phyloP scores from a whole-genome alignment of 306 rosid species.

The Malus orientalis region DNA sequence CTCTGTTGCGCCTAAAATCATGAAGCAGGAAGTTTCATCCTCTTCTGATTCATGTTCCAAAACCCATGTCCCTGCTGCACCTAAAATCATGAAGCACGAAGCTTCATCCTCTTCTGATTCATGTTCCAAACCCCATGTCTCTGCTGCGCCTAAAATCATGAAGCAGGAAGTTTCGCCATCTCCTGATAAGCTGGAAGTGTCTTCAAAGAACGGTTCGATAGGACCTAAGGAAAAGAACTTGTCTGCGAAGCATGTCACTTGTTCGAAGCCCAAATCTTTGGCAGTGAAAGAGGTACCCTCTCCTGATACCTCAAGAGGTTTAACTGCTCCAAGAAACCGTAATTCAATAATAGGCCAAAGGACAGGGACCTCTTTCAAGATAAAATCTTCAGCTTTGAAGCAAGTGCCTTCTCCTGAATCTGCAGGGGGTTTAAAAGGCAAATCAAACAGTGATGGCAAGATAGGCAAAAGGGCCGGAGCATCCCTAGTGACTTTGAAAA shows the following conservation, averaged over 20 bases:
- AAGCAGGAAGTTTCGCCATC: slow-evolving; percentile 31
- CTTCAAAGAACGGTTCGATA: slow-evolving; percentile 17
- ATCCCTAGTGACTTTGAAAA: slow-evolving; percentile 35
- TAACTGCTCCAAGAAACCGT: background rate
- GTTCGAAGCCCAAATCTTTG: slow-evolving; percentile 28
- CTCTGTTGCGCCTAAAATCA: too few relatives aligned
- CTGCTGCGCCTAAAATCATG: slow-evolving; percentile 22
- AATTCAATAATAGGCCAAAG: background rate
- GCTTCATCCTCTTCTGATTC: background rate
- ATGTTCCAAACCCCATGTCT: slow-evolving; percentile 13
- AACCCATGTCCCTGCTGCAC: too few relatives aligned
- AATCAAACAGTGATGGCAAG: slow-evolving; percentile 29
- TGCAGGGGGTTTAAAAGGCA: slow-evolving; percentile 22
- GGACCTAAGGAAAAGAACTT: slow-evolving; percentile 25
- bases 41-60: too few relatives aligned
- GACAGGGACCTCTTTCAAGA: slow-evolving; percentile 24
- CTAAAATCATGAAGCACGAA: too few relatives aligned
- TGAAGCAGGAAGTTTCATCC: too few relatives aligned
- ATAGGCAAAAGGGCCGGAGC: slow-evolving; percentile 23
- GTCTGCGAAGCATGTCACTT: slow-evolving; percentile 24
- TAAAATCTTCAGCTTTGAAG: slow-evolving; percentile 24
- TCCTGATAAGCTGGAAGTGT: slow-evolving; percentile 22
- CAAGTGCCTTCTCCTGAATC: slow-evolving; percentile 25
- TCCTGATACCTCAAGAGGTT: slow-evolving; percentile 21
- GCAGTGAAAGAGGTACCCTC: slow-evolving; percentile 28